Evolutionary conservation across 352 stramenopile species (phyloP).

Genomic region (Globisporangium polare): DNA sequence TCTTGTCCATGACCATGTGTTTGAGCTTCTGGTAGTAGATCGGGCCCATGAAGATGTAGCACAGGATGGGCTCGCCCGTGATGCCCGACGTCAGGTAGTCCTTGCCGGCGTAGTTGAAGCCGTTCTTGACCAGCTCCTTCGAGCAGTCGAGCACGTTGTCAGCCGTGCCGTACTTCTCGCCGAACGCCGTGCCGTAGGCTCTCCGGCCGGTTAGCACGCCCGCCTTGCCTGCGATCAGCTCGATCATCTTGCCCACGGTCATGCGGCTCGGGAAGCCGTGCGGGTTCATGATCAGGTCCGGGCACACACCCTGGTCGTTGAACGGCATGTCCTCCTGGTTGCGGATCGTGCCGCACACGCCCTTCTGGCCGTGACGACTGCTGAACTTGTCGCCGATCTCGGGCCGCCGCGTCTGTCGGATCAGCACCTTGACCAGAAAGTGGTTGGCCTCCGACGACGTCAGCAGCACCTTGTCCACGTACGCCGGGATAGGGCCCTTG

Average conservation of each 20-base stretch:
- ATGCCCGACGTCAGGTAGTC: constrained; percentile 94
- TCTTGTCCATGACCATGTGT: constrained; percentile 99
- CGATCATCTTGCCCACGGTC: constrained; percentile 99
- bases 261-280: constrained; percentile 99
- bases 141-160: constrained; percentile 91
- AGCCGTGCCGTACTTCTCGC: constrained; percentile 96
- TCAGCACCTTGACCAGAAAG: constrained; percentile 97
- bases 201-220: constrained; percentile 94
- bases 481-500: constrained; percentile 92
- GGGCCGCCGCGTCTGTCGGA: constrained; percentile 94
- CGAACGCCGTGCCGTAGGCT: constrained; percentile 99
- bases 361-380: constrained; percentile 99
- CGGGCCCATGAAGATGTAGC: constrained; percentile 99
- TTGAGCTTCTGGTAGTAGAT: constrained; percentile 99
- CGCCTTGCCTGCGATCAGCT: constrained; percentile 98
- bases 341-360: constrained; percentile 97
- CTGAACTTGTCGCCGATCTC: constrained; percentile 99
- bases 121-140: constrained; percentile 94
- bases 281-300: constrained; percentile 99
- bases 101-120: constrained; percentile 99
- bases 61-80: constrained; percentile 96
- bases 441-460: constrained; percentile 98
- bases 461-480: constrained; percentile 99
- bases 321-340: constrained; percentile 99
- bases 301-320: constrained; percentile 96